A percentile compares a stretch with the other conserved stretches of the same genome.
Conservation (phyloP, 352 stramenopile species). For the Globisporangium nunn region DNA sequence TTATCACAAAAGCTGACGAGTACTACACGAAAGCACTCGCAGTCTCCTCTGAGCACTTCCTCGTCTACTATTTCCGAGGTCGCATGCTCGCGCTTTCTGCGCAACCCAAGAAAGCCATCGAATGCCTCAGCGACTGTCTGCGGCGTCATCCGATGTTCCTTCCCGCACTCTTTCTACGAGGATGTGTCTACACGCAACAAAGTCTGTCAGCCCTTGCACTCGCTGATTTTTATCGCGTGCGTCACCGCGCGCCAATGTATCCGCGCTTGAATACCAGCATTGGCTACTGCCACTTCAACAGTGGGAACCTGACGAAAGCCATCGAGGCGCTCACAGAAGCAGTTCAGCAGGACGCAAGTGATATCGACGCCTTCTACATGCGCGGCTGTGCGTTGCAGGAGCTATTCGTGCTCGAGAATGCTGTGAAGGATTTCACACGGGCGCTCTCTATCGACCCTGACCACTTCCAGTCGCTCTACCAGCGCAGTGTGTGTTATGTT, state of each 20-base stretch:
- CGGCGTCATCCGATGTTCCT: conserved; percentile 33
- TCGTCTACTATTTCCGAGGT: conserved; percentile 36
- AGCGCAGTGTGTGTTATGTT: conserved; percentile 30
- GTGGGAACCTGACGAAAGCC: conserved; percentile 28
- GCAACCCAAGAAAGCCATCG: conserved; percentile 20
- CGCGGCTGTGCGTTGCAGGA: conserved; percentile 45
- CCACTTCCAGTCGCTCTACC: conserved; percentile 26
- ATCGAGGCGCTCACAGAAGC: conserved; percentile 42
- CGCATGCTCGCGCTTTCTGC: conserved; percentile 34
- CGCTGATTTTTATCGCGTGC: conserved; percentile 44
- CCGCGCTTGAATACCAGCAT: conserved; percentile 43
- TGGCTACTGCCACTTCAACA: conserved; percentile 43
- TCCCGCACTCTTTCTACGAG: conserved; percentile 43
- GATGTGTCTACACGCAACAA: conserved; percentile 45
- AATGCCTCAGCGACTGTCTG: conserved; percentile 27
- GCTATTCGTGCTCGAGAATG: conserved; percentile 31
- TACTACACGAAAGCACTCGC: conserved; percentile 32
- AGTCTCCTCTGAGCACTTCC: conserved; percentile 26
- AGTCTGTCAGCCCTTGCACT: conserved; percentile 40
- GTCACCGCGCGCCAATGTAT: conserved; percentile 35
- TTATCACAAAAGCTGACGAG: conserved; percentile 20
- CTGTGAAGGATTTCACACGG: conserved; percentile 33
- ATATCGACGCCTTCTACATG: conserved; percentile 34
- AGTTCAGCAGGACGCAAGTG: conserved; percentile 14
- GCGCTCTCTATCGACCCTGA: conserved; percentile 14